Evolutionary conservation across 768 basidiomycete genomes (phyloP), one percentile per base, ranked within the genome.

Genomic region (Leccinellum rugosiceps): DNA sequence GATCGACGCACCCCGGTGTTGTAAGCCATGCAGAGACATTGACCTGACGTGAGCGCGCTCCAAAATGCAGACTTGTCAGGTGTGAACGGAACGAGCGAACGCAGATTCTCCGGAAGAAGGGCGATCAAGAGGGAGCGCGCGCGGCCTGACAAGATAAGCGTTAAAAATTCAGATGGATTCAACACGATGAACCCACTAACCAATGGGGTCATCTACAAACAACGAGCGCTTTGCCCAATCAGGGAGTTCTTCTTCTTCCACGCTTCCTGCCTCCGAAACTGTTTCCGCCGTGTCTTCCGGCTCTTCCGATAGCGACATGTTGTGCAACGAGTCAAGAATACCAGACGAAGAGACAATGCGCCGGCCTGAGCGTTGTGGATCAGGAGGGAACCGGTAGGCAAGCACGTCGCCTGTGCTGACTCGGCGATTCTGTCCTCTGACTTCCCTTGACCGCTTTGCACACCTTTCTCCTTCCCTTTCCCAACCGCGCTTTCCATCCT

Each of bases 1-100:
- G 91, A 93, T 57, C 84, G 82, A 25, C 94, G 83, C 0, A 95
- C 88, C 28, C 84, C 87, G 11, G 81, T 72, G 70, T 95, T 96
- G 74, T 93, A 94, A 0, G 90, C 86, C 2, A 78, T 69, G 64
- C 93, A 95, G 13, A 95, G 80, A 9, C 92, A 72, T 64, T 92
- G 88, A 0, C 94, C 93, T 4, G 87, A 92, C 2, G 88, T 80
- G 7, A 91, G 75, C 4, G 77, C 78, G 3, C 74, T 69, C 2
- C 90, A 76, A 62, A 91, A 80, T 0, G 68, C 67, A 10, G 54
- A 50, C 25, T 56, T 75, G 51, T 68, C 78, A 58, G 58, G 69
- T 34, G 65, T 65, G n/a, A 58, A 64, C 0, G 72, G 68, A 7
- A 82, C 69, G 2, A 76, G 49, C 59, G 73, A 65, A 14, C 77